phyloP scores from a whole-genome alignment of 345 rosid species.

The Gossypium turneri region DNA sequence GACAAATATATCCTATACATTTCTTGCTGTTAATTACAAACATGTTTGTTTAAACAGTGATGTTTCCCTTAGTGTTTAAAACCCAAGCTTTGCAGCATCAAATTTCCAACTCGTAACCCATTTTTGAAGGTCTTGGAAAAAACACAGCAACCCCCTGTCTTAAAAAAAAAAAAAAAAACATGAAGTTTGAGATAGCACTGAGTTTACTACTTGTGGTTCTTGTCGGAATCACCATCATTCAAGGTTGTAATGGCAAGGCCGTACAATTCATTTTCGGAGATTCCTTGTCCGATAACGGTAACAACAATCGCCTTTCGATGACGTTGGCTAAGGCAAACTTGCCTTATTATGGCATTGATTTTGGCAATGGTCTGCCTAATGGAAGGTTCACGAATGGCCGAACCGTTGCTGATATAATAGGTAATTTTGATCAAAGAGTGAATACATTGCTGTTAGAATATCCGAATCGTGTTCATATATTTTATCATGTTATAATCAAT shows the following conservation, averaged over 20 bases:
- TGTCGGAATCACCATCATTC: constrained; percentile 24
- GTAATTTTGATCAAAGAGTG: constrained; percentile 24
- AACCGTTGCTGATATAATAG: constrained; percentile 85
- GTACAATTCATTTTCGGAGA: constrained; percentile 98
- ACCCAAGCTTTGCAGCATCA: neutral
- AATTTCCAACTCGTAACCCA: neutral
- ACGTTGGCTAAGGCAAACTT: constrained; percentile 78
- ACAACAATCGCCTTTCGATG: constrained; percentile 59
- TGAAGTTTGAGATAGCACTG: constrained; percentile 25
- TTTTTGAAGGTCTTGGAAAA: constrained; percentile 10
- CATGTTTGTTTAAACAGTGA: neutral
- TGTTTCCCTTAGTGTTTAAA: neutral
- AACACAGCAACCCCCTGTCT: constrained; percentile 4
- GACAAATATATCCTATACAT: neutral
- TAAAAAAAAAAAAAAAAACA: neutral
- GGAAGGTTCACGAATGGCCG: constrained; percentile 94
- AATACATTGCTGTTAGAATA: too few relatives aligned
- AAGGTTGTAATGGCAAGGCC: constrained; percentile 48
- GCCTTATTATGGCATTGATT: constrained; percentile 88
- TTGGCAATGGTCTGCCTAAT: constrained; percentile 83
- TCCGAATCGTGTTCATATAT: too few relatives aligned
- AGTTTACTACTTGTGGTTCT: constrained; percentile 22
- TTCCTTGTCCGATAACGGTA: constrained; percentile 88
- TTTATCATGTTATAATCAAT: too few relatives aligned
- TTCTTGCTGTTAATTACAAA: neutral